phyloP scores from a whole-genome alignment of 2,329 filamentous ascomycete species.

The Nigrospora osmanthi region DNA sequence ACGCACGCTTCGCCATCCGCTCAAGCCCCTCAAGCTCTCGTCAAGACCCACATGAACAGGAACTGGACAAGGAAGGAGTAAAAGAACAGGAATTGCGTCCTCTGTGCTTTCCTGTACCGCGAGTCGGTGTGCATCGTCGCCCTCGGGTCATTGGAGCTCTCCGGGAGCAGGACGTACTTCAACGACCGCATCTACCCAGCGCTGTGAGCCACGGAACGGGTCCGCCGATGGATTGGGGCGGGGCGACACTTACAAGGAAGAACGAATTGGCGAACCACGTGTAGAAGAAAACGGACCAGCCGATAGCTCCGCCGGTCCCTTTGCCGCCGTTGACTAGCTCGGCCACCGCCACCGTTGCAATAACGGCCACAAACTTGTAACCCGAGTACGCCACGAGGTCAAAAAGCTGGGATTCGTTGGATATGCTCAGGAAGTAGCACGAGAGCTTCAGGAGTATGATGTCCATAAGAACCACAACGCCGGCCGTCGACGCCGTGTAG shows the following conservation, averaged over 20 bases:
- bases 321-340: constrained; percentile 71
- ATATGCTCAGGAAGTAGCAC: constrained; percentile 89
- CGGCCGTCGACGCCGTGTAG: constrained; percentile 76
- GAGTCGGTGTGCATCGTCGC: constrained; percentile 65
- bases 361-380: constrained; percentile 98
- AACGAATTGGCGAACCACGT: constrained; percentile 92
- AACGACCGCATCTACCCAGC: constrained; percentile 71
- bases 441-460: constrained; percentile 87
- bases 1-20: too few species aligned
- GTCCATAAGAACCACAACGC: constrained; percentile 78
- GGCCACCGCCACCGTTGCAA: constrained; percentile 73
- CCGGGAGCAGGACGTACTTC: constrained; percentile 90
- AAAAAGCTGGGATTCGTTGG: constrained; percentile 84
- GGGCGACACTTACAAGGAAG: constrained; percentile 63
- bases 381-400: constrained; percentile 94
- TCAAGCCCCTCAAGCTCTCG: constrained; percentile 23
- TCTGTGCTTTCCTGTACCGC: constrained; percentile 74
- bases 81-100: constrained; percentile 86
- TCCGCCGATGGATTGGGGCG: neutral
- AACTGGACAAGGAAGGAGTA: constrained; percentile 95
- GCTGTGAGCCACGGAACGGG: constrained; percentile 7
- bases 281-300: constrained; percentile 85
- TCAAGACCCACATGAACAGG: constrained; percentile 81
- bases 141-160: constrained; percentile 60
- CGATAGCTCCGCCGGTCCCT: constrained; percentile 80